Base-by-base conservation (phyloP, 208 protist species). In the Endotrypanum monterogeii region DNA sequence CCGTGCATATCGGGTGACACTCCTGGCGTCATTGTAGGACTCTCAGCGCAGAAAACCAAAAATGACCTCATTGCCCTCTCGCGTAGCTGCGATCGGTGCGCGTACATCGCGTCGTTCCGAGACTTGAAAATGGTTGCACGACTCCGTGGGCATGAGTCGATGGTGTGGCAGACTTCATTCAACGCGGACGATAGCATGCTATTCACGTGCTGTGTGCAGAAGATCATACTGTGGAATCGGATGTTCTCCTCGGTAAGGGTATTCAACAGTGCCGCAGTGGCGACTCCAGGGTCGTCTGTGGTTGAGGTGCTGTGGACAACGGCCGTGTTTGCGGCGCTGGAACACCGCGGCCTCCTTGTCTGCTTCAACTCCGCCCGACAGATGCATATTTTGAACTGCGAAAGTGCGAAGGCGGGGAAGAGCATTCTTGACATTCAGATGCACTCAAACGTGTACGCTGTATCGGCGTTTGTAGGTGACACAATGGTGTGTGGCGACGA, bases 401-500 rank as follows among this genome's bases (percentile, higher is more conserved):
- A 85, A 16, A 62, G 16, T 12, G 51, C 69, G 52, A 73, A 76
- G 2, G 62, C 66, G 28, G 69, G 71, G 6, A 54, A 76, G 20
- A 71, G 79, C 46, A 41, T 90, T 12, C 83, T 90, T 62, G 84
- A 89, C 65, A 28, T 89, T 56, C 73, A 80, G 20, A 52, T 93
- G 60, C 74, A 71, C 23, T 82, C 80, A 8, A 81, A 73, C 46
- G 82, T 93, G 0, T 86, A 85, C 73, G 69, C 82, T 2, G 67
- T 74, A 41, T 72, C 87, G 14, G 48, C 35, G 48, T 82, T 86
- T 25, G 79, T 48, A 7, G 78, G 63, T 8, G 52, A 86, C 74
- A 73, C 46, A 16, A 69, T 90, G 66, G 58, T 91, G 12, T 93
- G 82, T 51, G 86, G 89, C 1, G 86, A 93, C 66, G 79, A 84